Conservation (phyloP, 2,329 filamentous ascomycete species). For the Arthrobotrys sphaeroides region DNA sequence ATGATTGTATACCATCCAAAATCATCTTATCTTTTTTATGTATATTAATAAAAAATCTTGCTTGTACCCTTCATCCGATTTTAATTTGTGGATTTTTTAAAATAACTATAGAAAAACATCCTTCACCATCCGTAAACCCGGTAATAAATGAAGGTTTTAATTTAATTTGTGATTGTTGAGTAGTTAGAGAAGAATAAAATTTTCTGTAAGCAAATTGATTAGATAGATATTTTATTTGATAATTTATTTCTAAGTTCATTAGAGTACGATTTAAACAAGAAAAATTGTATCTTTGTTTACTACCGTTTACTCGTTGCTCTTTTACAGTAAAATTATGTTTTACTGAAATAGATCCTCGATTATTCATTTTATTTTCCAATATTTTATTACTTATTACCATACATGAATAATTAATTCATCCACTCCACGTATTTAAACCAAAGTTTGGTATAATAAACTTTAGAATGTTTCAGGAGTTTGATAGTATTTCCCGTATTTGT, state of each 20-base stretch:
- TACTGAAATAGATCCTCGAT: constrained; percentile 24
- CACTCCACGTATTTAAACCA: constrained; percentile 31
- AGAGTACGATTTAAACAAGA: constrained; percentile 16
- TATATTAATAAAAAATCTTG: constrained; percentile 23
- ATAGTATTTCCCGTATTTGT: constrained; percentile 38
- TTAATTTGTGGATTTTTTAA: constrained; percentile 26
- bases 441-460: constrained; percentile 43
- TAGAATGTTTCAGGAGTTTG: constrained; percentile 36
- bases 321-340: constrained; percentile 14
- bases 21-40: constrained; percentile 32
- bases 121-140: constrained; percentile 23
- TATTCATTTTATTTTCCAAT: constrained; percentile 26
- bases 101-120: constrained; percentile 31
- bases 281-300: constrained; percentile 8
- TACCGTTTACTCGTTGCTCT: constrained; percentile 15
- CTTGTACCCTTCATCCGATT: constrained; percentile 20
- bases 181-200: constrained; percentile 46
- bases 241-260: constrained; percentile 31
- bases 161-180: constrained; percentile 40
- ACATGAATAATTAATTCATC: constrained; percentile 44
- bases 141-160: constrained; percentile 35
- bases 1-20: constrained; percentile 18
- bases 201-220: constrained; percentile 34
- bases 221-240: constrained; percentile 15
- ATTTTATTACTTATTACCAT: constrained; percentile 41